These are phyloP conservation scores for Babesia divergens DNA, from an alignment of 169 alveolate genomes.

Conservation along the genomic window DNA sequence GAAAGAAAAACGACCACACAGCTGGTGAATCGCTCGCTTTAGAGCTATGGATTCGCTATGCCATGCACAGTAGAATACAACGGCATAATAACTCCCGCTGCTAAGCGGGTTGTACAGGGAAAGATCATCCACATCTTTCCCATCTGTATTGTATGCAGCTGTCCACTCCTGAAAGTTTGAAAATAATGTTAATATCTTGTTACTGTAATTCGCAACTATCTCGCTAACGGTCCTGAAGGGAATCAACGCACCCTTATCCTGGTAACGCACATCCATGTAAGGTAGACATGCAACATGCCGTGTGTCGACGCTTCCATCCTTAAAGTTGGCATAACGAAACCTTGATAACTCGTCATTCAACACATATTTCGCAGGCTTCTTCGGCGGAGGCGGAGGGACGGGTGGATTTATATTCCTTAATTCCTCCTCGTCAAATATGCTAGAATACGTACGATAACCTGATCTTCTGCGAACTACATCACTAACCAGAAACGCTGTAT, in stretches of 20 bases:
- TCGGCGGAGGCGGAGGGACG: conserved; percentile 27
- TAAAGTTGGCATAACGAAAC: conserved; percentile 24
- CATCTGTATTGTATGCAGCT: conserved; percentile 25
- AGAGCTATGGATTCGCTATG: conserved; percentile 61
- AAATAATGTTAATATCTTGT: conserved; percentile 36
- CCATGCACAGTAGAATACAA: conserved; percentile 65
- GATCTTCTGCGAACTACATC: background rate
- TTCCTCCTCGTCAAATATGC: conserved; percentile 38
- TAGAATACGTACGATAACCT: background rate
- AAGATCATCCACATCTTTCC: conserved; percentile 16
- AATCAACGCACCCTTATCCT: conserved; percentile 54
- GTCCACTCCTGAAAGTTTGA: conserved; percentile 56
- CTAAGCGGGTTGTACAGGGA: conserved; percentile 45
- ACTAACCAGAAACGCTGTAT: background rate
- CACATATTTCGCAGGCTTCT: conserved; percentile 38
- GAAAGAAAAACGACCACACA: conserved; percentile 30
- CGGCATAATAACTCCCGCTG: conserved; percentile 51
- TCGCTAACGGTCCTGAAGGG: conserved; percentile 44
- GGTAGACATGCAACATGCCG: conserved; percentile 44
- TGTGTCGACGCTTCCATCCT: background rate
- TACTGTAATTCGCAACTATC: conserved; percentile 47
- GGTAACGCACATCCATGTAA: conserved; percentile 49
- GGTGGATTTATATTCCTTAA: conserved; percentile 44
- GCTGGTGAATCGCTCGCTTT: conserved; percentile 40
- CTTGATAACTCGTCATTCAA: conserved; percentile 38